A percentile compares a stretch with the other conserved stretches of the same genome.
Evolutionary conservation across 306 rosid species (phyloP).

Genomic region (Datisca glomerata): DNA sequence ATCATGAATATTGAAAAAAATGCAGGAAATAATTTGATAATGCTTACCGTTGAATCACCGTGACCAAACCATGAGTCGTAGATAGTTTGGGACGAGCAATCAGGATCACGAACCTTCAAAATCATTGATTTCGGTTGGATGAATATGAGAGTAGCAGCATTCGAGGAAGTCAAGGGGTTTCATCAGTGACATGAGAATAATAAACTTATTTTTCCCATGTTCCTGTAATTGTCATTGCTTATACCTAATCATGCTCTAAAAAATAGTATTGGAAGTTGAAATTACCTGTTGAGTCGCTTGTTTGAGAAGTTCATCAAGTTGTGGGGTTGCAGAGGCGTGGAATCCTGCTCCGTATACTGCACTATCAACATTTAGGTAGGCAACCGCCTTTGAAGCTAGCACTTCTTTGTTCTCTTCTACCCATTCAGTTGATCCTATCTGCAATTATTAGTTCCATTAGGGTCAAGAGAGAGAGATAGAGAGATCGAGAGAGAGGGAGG

Average conservation of each 20-base stretch:
- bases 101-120: slow-evolving; percentile 56
- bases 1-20: too few species aligned
- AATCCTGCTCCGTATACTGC: slow-evolving; percentile 43
- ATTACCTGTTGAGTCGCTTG: slow-evolving; percentile 57
- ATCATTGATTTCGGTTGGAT: too few species aligned
- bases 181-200: too few species aligned
- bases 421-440: slow-evolving; percentile 81
- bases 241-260: too few species aligned
- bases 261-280: too few species aligned
- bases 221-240: not conserved
- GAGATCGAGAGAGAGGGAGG: slow-evolving; percentile 5
- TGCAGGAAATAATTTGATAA: slow-evolving; percentile 1
- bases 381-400: slow-evolving; percentile 58
- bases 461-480: not conserved
- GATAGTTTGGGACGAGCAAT: slow-evolving; percentile 48
- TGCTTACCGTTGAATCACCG: slow-evolving; percentile 30
- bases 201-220: too few species aligned
- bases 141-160: too few species aligned
- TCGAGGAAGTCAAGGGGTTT: too few species aligned
- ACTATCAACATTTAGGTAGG: slow-evolving; percentile 60
- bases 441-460: slow-evolving; percentile 11
- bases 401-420: slow-evolving; percentile 67
- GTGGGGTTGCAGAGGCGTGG: slow-evolving; percentile 50
- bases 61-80: slow-evolving; percentile 51
- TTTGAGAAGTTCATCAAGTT: slow-evolving; percentile 57